Evolutionary conservation across 106 monocot genomes (phyloP).

Genomic region (Allium sativum): DNA sequence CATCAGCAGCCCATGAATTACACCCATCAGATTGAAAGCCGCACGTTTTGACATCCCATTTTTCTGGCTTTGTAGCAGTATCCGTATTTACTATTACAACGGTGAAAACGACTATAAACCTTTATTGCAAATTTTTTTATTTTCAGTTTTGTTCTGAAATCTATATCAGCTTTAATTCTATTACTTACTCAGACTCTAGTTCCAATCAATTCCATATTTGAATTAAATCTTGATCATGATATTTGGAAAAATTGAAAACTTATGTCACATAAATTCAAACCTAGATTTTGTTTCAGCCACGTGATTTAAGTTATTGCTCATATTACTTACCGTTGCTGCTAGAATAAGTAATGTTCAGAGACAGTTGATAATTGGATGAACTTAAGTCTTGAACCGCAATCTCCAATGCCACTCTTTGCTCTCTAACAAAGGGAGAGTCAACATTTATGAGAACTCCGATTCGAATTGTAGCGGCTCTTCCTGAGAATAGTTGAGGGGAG

Average conservation of each 20-base stretch:
- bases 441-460: constrained; percentile 3
- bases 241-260: not conserved
- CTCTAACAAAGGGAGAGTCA: constrained; percentile 3
- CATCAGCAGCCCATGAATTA: too few relatives aligned
- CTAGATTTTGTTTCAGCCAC: not conserved
- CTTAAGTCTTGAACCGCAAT: constrained; percentile 9
- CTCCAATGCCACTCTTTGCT: constrained; percentile 9
- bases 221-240: not conserved
- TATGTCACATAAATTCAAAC: not conserved
- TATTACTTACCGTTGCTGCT: constrained; percentile 3
- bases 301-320: not conserved
- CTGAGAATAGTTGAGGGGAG: not conserved
- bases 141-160: not conserved
- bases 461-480: not conserved
- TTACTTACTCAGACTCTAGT: not conserved
- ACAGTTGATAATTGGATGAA: not conserved
- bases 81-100: too few relatives aligned
- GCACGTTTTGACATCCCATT: too few relatives aligned
- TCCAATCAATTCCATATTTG: too few relatives aligned
- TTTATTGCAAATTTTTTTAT: too few relatives aligned
- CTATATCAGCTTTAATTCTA: not conserved
- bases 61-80: too few relatives aligned
- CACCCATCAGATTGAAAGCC: too few relatives aligned
- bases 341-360: not conserved
- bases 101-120: too few relatives aligned